Percentiles rank a stretch among this genome's conserved stretches.
These are phyloP conservation scores for Calonectria ilicicola DNA, from an alignment of 2,329 filamentous ascomycete species.

Conservation along the genomic window DNA sequence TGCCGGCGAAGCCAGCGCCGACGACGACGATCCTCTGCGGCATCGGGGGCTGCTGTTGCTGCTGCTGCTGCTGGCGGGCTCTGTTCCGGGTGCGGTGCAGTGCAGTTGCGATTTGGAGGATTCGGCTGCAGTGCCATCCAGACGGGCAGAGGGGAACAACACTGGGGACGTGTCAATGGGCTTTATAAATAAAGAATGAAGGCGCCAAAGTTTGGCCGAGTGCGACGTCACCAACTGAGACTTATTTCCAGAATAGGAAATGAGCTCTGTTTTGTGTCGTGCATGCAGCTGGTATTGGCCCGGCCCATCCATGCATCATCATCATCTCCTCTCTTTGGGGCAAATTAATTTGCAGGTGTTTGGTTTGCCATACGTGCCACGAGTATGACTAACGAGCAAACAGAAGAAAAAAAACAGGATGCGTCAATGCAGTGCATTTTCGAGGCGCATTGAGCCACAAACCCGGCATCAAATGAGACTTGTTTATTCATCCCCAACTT, in stretches of 20 bases:
- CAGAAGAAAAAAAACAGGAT: not conserved
- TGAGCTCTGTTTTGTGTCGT: not conserved
- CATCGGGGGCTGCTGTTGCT: not conserved
- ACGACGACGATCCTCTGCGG: slow-evolving; percentile 62
- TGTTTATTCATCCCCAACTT: not conserved
- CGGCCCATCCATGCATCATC: not conserved
- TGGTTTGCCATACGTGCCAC: not conserved
- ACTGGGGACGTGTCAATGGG: not conserved
- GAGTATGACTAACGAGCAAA: not conserved
- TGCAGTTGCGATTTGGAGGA: not conserved
- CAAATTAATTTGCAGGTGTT: not conserved
- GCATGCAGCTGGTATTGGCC: not conserved
- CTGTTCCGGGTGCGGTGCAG: too few species aligned
- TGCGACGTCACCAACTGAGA: not conserved
- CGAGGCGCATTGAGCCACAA: not conserved
- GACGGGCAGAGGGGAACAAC: not conserved
- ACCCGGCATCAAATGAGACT: not conserved
- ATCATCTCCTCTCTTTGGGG: not conserved
- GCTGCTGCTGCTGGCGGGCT: not conserved
- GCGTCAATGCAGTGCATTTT: not conserved
- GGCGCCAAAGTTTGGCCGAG: not conserved
- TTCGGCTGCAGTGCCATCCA: not conserved
- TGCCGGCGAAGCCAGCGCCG: slow-evolving; percentile 73
- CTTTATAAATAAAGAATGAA: not conserved
- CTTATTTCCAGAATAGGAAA: slow-evolving; percentile 4